Conservation (phyloP, 2,329 filamentous ascomycete genomes). For the Colletotrichum sp. region DNA sequence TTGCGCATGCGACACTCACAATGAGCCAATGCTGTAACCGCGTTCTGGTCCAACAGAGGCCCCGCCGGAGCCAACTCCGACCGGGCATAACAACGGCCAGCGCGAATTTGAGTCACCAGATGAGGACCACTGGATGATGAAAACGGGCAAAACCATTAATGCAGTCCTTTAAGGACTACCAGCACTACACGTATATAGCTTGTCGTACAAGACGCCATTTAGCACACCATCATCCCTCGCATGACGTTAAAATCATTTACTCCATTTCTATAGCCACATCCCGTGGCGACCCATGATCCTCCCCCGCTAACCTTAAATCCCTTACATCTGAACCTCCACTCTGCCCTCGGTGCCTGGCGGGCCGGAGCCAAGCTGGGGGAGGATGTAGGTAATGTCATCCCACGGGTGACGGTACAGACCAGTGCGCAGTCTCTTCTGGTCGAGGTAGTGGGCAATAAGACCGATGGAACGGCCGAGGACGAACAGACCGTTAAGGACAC, state of each 20-base stretch:
- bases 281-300: conserved; percentile 18
- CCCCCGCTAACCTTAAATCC: conserved; percentile 22
- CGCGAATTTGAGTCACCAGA: rapidly evolving
- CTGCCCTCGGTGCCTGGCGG: conserved; percentile 80
- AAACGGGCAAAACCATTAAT: conserved; percentile 21
- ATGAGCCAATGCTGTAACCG: neutral
- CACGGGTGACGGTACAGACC: conserved; percentile 99
- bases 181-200: conserved; percentile 39
- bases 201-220: conserved; percentile 38
- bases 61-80: neutral
- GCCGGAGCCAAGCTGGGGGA: conserved; percentile 78
- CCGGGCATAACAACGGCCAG: neutral
- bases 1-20: neutral
- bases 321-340: conserved; percentile 84
- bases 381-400: conserved; percentile 97
- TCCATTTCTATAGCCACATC: conserved; percentile 22
- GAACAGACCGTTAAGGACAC: conserved; percentile 99
- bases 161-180: conserved; percentile 30
- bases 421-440: conserved; percentile 99
- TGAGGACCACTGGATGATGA: neutral
- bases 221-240: conserved; percentile 22
- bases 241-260: conserved; percentile 23
- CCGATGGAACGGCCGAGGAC: conserved; percentile 96
- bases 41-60: neutral
- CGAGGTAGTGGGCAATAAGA: conserved; percentile 99